These are phyloP conservation scores for Lentinula boryana DNA, from an alignment of 768 basidiomycete genomes.

Conservation along the genomic window DNA sequence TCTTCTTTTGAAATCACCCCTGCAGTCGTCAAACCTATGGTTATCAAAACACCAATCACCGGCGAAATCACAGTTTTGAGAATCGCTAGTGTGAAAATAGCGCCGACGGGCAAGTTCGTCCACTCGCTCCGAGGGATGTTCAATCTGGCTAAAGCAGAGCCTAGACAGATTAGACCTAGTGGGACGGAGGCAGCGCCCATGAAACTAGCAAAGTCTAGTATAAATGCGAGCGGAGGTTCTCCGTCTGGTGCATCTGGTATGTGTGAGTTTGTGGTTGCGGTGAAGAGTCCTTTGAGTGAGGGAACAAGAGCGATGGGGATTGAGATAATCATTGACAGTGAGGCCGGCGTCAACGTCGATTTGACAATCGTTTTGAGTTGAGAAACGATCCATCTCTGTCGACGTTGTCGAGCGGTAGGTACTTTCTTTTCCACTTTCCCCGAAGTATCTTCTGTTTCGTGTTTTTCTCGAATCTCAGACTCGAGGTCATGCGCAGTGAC, in stretches of 20 bases:
- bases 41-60: conserved; percentile 54
- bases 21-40: conserved; percentile 37
- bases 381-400: neutral
- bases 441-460: neutral
- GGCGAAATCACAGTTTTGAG: conserved; percentile 54
- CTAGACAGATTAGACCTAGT: conserved; percentile 54
- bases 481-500: conserved; percentile 3
- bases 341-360: conserved; percentile 39
- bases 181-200: conserved; percentile 62
- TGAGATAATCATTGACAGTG: conserved; percentile 45
- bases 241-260: conserved; percentile 59
- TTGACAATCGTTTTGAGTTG: conserved; percentile 21
- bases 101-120: conserved; percentile 39
- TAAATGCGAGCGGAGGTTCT: conserved; percentile 56
- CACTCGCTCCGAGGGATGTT: conserved; percentile 44
- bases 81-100: conserved; percentile 47
- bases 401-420: neutral
- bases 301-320: conserved; percentile 53
- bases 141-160: conserved; percentile 56
- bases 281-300: conserved; percentile 56
- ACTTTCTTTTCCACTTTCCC: neutral
- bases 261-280: conserved; percentile 33
- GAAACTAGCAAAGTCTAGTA: conserved; percentile 52
- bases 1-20: conserved; percentile 46
- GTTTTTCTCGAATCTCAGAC: neutral